Base-by-base conservation (phyloP, 2,329 filamentous ascomycete genomes). In the Beauveria sp. region DNA sequence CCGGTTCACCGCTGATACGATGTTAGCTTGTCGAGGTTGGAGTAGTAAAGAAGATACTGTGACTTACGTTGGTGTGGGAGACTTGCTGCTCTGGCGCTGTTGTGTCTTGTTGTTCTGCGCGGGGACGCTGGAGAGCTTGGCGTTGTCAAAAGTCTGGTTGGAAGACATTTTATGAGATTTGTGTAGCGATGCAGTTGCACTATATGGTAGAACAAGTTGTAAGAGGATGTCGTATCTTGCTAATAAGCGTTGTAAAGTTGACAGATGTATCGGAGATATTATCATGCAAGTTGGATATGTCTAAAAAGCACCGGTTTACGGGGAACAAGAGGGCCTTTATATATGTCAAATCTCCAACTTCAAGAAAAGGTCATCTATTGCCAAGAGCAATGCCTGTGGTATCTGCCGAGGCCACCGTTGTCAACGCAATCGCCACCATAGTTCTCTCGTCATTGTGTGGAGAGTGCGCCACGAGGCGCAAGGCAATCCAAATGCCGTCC, bases 361-460 rank as follows among this genome's bases (percentile, higher is more conserved):
- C 2, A 0, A 24, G 14, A 2, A 20, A n/a, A 41, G 22, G 41
- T 20, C 2, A 24, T 51, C 3, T 10, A 7, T 5, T 51, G 55
- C 55, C 55, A 58, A 58, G 56, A 52, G 37, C 34, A 34, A 43
- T 30, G 46, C 56, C 47, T 10, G 7, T 34, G 10, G 16, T 16
- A 18, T 16, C 10, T 22, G 18, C 37, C 22, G 18, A 51, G 16
- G 47, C 56, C 47, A 51, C 47, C 6, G 18, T n/a, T 44, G 47
- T 5, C 8, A 40, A 51, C 55, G 55, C 55, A 58, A 43, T 28
- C 34, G 37, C 14, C 5, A n/a, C 24, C 46, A 51, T 14, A 10
- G 10, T 20, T 20, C 16, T 16, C 51, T 51, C 55, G 55, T 52
- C 56, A 59, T 59, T n/a, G 24, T 59, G 56, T 52, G 56, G 56